A percentile compares a stretch with the other conserved stretches of the same genome.
Conservation (phyloP, 345 rosid genomes). For the Draba incana region DNA sequence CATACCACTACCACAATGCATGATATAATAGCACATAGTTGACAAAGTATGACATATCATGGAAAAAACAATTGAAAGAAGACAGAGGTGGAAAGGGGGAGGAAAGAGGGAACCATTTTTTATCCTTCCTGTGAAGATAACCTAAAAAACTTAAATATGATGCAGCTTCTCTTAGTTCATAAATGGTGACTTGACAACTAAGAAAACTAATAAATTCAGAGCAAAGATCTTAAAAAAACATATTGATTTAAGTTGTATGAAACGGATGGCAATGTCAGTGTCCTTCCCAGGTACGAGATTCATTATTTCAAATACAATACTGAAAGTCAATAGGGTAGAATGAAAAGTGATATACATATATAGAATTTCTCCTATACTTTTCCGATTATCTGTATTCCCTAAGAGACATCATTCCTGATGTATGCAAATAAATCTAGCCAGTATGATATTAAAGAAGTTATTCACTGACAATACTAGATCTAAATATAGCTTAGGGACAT, state of each 20-base stretch:
- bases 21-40: conserved; percentile 7
- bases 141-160: conserved; percentile 12
- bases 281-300: conserved; percentile 4
- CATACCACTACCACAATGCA: conserved; percentile 22
- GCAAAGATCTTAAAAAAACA: neutral
- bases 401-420: conserved; percentile 10
- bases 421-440: conserved; percentile 14
- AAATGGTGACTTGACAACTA: conserved; percentile 13
- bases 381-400: neutral
- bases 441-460: neutral
- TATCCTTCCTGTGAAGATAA: conserved; percentile 1
- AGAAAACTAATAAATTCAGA: conserved; percentile 10
- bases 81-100: conserved; percentile 6
- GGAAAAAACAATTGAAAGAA: neutral
- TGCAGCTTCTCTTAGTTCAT: conserved; percentile 8
- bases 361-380: neutral
- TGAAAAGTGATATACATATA: conserved; percentile 6
- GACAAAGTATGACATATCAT: conserved; percentile 6
- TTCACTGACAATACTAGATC: neutral
- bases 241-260: neutral
- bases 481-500: conserved; percentile 6
- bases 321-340: neutral
- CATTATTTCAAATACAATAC: neutral
- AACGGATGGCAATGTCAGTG: conserved; percentile 9
- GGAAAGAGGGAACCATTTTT: conserved; percentile 9